These are phyloP conservation scores for Monosporozyma servazzii DNA, from an alignment of 805 yeast genomes.

Conservation along the genomic window DNA sequence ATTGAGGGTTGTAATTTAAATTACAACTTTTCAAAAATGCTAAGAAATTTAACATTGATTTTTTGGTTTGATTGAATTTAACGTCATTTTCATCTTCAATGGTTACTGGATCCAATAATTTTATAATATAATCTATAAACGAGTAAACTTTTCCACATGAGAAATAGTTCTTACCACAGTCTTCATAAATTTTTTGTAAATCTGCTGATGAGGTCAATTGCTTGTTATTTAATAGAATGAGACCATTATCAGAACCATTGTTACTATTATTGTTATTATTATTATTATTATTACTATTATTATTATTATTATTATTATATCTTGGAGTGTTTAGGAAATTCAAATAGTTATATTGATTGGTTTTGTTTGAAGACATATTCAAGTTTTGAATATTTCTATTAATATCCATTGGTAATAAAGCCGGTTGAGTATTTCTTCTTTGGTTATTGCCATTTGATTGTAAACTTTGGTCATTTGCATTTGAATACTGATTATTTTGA, in stretches of 20 bases:
- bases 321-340: slow-evolving; percentile 6
- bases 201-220: slow-evolving; percentile 40
- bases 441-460: neutral
- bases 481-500: neutral
- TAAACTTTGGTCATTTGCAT: neutral
- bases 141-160: slow-evolving; percentile 35
- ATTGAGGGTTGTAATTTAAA: slow-evolving; percentile 35
- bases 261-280: neutral
- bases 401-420: neutral
- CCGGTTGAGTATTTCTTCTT: slow-evolving; percentile 4
- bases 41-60: slow-evolving; percentile 31
- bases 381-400: neutral
- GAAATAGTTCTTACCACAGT: slow-evolving; percentile 46
- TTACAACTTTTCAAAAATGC: slow-evolving; percentile 37
- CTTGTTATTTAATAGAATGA: neutral
- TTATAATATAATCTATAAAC: slow-evolving; percentile 32
- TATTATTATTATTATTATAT: neutral
- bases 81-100: slow-evolving; percentile 7
- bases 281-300: neutral
- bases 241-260: slow-evolving; percentile 2
- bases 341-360: slow-evolving; percentile 5
- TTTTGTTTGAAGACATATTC: neutral
- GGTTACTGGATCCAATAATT: slow-evolving; percentile 9
- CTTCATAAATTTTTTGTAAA: slow-evolving; percentile 40
- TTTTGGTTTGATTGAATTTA: slow-evolving; percentile 7